phyloP scores from a whole-genome alignment of 169 alveolate species.

The Plasmodium sp. region DNA sequence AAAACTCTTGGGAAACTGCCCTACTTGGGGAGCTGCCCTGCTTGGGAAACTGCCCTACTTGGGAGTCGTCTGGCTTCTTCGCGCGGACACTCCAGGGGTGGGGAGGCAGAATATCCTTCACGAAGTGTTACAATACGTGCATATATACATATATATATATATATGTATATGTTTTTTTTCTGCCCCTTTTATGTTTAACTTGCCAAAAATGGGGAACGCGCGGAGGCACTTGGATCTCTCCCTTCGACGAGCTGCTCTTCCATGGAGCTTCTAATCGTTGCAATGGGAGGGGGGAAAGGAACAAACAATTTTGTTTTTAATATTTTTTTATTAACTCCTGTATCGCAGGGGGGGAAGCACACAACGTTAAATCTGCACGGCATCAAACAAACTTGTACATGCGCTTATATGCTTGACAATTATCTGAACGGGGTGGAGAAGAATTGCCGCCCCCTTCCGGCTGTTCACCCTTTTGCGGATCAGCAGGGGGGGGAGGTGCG shows the following conservation, averaged over 20 bases:
- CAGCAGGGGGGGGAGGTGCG: neutral
- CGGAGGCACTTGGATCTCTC: neutral
- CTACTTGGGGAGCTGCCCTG: too few relatives aligned
- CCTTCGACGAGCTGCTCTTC: neutral
- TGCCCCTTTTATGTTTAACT: neutral
- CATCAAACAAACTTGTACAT: neutral
- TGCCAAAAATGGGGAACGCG: neutral
- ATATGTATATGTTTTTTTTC: neutral
- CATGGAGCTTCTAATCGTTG: neutral
- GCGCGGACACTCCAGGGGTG: neutral
- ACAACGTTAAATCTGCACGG: neutral
- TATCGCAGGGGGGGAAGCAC: neutral
- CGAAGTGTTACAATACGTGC: neutral
- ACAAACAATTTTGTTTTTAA: neutral
- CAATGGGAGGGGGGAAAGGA: neutral
- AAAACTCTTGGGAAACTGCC: neutral
- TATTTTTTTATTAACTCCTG: neutral
- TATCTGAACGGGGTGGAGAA: neutral
- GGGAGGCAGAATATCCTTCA: neutral
- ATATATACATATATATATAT: neutral
- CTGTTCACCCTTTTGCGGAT: neutral
- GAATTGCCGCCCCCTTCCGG: neutral
- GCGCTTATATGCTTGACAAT: neutral
- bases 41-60: neutral
- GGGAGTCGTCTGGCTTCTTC: neutral